Evolutionary conservation across 257 asterid genomes (phyloP).

Genomic region (Solanum piurae): DNA sequence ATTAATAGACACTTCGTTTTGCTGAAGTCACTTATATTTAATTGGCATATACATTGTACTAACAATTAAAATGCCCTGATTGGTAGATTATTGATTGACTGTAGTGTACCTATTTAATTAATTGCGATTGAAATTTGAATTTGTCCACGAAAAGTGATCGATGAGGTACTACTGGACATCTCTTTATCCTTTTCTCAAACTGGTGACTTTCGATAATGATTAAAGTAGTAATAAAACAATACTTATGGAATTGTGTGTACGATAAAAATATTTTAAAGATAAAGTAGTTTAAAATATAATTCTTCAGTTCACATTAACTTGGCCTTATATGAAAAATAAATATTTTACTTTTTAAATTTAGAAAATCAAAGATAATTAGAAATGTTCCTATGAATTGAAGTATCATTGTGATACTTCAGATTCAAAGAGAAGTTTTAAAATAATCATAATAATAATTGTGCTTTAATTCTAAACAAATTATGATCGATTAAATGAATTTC

Average conservation of each 20-base stretch:
- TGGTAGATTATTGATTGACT: not conserved
- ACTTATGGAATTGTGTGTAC: not conserved
- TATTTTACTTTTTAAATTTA: not conserved
- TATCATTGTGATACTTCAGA: not conserved
- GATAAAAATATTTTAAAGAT: not conserved
- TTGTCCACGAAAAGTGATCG: not conserved
- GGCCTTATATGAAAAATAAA: not conserved
- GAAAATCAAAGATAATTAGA: not conserved
- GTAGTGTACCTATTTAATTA: not conserved
- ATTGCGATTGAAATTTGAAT: not conserved
- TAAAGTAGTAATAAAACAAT: not conserved
- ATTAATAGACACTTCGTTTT: not conserved
- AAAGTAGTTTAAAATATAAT: not conserved
- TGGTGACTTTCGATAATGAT: not conserved
- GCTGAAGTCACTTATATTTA: not conserved
- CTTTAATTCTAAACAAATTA: not conserved
- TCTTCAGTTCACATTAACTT: not conserved
- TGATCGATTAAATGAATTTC: not conserved
- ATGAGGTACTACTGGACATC: not conserved
- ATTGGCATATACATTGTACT: not conserved
- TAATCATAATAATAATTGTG: too few species aligned
- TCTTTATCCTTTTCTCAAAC: not conserved
- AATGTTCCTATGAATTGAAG: not conserved
- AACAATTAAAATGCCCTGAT: not conserved
- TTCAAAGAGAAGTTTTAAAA: not conserved